These are phyloP conservation scores for Chiua virens DNA, from an alignment of 768 basidiomycete genomes.

Conservation along the genomic window DNA sequence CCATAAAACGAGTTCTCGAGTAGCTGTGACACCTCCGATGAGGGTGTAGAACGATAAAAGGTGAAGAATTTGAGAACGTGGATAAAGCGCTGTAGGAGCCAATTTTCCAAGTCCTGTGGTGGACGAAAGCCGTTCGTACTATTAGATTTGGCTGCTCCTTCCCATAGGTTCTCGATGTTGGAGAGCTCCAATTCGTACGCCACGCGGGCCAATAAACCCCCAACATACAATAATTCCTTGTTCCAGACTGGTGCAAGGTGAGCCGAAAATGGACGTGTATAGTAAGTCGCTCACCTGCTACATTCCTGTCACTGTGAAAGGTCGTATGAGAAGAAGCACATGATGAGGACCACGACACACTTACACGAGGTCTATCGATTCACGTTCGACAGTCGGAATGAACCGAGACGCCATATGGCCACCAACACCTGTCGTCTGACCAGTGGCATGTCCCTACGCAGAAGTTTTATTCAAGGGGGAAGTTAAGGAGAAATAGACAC, in stretches of 20 bases:
- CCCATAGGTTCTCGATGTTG: slow-evolving; percentile 61
- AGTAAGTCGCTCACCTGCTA: slow-evolving; percentile 52
- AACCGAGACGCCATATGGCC: slow-evolving; percentile 78
- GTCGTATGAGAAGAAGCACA: not conserved
- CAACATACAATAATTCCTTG: slow-evolving; percentile 79
- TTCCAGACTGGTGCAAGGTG: slow-evolving; percentile 69
- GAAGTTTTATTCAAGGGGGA: slow-evolving; percentile 2
- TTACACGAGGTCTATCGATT: slow-evolving; percentile 86
- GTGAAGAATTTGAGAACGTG: slow-evolving; percentile 90
- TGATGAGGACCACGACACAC: slow-evolving; percentile 17
- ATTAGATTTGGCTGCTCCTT: slow-evolving; percentile 39
- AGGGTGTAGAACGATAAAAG: slow-evolving; percentile 86
- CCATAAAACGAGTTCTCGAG: slow-evolving; percentile 81
- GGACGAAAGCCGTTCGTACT: slow-evolving; percentile 27
- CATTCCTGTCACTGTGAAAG: slow-evolving; percentile 72
- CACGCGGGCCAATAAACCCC: slow-evolving; percentile 77
- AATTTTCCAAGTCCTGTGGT: slow-evolving; percentile 44
- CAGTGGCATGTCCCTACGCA: slow-evolving; percentile 80
- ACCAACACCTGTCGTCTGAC: slow-evolving; percentile 84
- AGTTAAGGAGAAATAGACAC: slow-evolving; percentile 17
- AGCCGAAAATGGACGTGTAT: not conserved
- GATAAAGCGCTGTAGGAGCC: slow-evolving; percentile 60
- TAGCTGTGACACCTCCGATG: slow-evolving; percentile 65
- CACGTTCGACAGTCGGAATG: slow-evolving; percentile 95
- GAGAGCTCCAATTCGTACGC: slow-evolving; percentile 85